These are phyloP conservation scores for Ramaria sp. DNA, from an alignment of 768 basidiomycete genomes.

Conservation along the genomic window DNA sequence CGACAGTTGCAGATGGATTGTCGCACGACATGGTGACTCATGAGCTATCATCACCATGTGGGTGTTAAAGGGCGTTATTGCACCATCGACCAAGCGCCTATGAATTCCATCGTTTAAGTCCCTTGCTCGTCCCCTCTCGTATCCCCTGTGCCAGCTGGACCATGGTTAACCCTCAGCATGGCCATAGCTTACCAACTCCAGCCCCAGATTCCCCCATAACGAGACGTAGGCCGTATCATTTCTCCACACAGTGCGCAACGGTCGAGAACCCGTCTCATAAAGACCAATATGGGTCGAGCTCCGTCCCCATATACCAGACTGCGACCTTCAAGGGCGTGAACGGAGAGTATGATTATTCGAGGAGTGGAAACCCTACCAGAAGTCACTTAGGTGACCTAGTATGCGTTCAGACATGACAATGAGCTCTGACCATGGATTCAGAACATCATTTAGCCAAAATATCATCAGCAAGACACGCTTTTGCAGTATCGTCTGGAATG, in stretches of 20 bases:
- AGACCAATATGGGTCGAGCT: slow-evolving; percentile 91
- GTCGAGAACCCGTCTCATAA: slow-evolving; percentile 87
- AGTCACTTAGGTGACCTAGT: slow-evolving; percentile 67
- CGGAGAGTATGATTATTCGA: slow-evolving; percentile 85
- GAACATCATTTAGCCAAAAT: slow-evolving; percentile 98
- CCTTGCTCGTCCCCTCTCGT: neutral
- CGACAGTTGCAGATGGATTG: slow-evolving; percentile 46
- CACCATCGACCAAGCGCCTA: neutral
- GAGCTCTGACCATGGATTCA: slow-evolving; percentile 23
- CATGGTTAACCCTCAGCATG: slow-evolving; percentile 2
- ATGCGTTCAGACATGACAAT: neutral
- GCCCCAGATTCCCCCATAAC: slow-evolving; percentile 61
- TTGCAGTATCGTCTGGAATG: slow-evolving; percentile 95
- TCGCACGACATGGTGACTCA: slow-evolving; percentile 32
- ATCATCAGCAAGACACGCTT: slow-evolving; percentile 82
- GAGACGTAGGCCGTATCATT: slow-evolving; percentile 62
- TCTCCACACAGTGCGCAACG: slow-evolving; percentile 84
- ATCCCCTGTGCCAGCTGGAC: neutral
- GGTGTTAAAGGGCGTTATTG: neutral
- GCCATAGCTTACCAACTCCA: slow-evolving; percentile 57
- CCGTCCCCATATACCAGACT: slow-evolving; percentile 96
- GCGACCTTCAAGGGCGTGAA: slow-evolving; percentile 94
- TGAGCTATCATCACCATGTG: neutral
- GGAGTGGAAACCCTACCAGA: slow-evolving; percentile 94
- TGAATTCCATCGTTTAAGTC: too few relatives aligned